A percentile compares a stretch with the other conserved stretches of the same genome.
Evolutionary conservation across 2,329 filamentous ascomycete genomes (phyloP).

Genomic region (Xylaria sp.): DNA sequence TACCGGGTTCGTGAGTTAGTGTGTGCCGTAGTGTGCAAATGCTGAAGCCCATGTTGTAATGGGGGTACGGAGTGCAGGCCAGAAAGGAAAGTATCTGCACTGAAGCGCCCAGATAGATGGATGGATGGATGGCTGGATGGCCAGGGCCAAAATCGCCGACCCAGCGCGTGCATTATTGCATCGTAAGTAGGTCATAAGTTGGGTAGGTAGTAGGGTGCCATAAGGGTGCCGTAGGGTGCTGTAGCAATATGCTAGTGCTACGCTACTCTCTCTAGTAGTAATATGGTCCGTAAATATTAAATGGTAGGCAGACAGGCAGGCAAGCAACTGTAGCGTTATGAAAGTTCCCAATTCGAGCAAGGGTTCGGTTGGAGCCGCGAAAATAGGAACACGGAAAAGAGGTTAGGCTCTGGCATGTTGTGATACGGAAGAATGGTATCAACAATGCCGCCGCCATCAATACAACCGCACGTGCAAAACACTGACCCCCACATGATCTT

Average conservation of each 20-base stretch:
- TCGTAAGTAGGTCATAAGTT: constrained; percentile 3
- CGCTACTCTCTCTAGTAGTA: background rate
- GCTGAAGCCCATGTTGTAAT: background rate
- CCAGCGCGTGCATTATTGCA: constrained; percentile 17
- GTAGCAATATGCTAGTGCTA: constrained; percentile 1
- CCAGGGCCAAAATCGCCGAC: constrained; percentile 8
- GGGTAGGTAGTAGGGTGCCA: background rate
- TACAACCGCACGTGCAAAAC: constrained; percentile 5
- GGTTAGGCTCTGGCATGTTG: background rate
- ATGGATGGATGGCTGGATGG: constrained; percentile 2
- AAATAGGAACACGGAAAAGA: constrained; percentile 7
- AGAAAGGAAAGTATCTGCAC: constrained; percentile 25
- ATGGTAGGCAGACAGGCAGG: background rate
- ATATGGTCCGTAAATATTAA: background rate
- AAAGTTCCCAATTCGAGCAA: constrained; percentile 16
- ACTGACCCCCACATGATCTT: constrained; percentile 23
- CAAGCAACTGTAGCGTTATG: background rate
- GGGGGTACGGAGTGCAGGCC: constrained; percentile 20
- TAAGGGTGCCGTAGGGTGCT: background rate
- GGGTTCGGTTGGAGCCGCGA: constrained; percentile 18
- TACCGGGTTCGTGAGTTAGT: background rate
- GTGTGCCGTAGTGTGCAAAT: background rate
- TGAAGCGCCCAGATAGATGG: constrained; percentile 15
- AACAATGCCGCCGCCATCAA: constrained; percentile 5
- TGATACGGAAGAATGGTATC: background rate